Conservation (phyloP, 1,284 basidiomycete genomes). For the Pulveroboletus sp. region DNA sequence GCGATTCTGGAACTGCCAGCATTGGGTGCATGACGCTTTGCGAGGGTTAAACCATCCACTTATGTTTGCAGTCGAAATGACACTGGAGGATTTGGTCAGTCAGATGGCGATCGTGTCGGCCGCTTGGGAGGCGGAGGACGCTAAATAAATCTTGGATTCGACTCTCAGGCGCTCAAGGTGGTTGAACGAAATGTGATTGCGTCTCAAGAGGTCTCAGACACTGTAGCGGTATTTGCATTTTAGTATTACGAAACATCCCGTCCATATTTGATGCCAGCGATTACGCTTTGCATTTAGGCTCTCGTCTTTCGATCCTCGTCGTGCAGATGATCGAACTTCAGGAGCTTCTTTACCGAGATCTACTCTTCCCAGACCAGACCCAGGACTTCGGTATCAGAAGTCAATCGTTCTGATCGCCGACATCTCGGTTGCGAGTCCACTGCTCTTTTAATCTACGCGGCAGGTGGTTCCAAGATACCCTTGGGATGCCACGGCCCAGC, state of each 20-base stretch:
- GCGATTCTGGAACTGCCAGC: conserved; percentile 1
- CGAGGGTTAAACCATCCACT: conserved; percentile 2
- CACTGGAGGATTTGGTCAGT: neutral
- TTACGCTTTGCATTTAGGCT: no score
- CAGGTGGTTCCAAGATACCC: neutral
- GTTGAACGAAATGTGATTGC: no score
- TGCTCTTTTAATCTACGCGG: neutral
- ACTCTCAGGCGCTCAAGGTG: neutral
- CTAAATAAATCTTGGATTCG: neutral
- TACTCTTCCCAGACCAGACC: no score
- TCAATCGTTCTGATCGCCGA: no score
- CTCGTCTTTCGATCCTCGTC: neutral
- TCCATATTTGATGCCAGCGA: no score
- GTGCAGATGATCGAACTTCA: no score
- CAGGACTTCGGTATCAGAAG: no score
- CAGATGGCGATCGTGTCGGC: conserved; percentile 14
- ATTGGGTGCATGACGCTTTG: conserved; percentile 8
- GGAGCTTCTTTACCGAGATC: neutral
- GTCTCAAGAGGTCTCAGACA: neutral
- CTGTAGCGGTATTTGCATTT: neutral
- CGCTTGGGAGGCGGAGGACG: conserved; percentile 3
- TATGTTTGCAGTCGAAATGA: conserved; percentile 1
- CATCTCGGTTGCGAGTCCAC: neutral
- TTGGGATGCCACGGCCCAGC: neutral
- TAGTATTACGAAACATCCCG: neutral